Conservation (phyloP, 306 rosid species). For the Styphnolobium japonicum region DNA sequence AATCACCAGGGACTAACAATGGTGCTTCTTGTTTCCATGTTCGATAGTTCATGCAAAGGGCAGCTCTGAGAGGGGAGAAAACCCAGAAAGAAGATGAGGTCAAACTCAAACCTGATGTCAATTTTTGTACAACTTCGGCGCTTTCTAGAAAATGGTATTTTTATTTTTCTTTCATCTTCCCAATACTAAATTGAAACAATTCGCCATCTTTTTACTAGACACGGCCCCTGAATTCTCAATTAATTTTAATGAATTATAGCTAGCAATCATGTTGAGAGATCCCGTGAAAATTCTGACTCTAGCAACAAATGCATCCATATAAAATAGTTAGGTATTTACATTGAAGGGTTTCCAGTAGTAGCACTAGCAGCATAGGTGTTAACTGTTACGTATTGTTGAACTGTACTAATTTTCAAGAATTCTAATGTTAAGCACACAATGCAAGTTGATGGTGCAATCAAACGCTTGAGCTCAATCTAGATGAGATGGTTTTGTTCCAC, state of each 20-base stretch:
- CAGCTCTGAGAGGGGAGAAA: conserved; percentile 60
- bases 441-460: background rate
- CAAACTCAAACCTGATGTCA: conserved; percentile 42
- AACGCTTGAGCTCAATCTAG: background rate
- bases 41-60: conserved; percentile 87
- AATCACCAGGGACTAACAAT: background rate
- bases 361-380: background rate
- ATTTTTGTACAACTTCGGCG: conserved; percentile 37
- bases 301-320: background rate
- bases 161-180: background rate
- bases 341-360: background rate
- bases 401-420: background rate
- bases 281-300: too few species aligned
- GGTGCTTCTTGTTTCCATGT: background rate
- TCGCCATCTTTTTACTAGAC: background rate
- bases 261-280: background rate
- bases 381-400: too few species aligned
- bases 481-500: background rate
- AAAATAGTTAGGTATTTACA: too few species aligned
- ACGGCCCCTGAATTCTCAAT: background rate
- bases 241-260: background rate
- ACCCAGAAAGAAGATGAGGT: conserved; percentile 61
- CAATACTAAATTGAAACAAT: background rate
- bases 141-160: conserved; percentile 58
- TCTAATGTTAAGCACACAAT: background rate